These are phyloP conservation scores for Cucurbita argyrosperma DNA, from an alignment of 306 rosid species.

Conservation along the genomic window DNA sequence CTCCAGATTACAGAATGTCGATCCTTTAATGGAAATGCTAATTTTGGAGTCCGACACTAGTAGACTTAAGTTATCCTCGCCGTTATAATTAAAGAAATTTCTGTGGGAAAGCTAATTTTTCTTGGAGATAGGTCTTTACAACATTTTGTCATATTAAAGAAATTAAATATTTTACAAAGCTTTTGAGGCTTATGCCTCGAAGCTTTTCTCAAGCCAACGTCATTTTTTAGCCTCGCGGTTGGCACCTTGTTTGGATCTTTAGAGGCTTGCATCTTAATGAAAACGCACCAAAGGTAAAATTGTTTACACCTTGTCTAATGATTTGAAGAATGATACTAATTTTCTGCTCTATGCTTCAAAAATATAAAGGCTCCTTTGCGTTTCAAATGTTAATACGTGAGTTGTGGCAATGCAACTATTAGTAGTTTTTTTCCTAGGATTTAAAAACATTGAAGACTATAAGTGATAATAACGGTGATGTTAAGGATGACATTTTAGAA, in stretches of 20 bases:
- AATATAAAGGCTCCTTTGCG: not conserved
- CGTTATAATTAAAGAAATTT: not conserved
- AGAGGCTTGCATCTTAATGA: not conserved
- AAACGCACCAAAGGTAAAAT: not conserved
- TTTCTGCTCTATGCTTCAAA: not conserved
- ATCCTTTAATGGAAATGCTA: not conserved
- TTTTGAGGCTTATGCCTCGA: not conserved
- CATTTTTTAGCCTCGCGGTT: not conserved
- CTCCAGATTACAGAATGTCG: not conserved
- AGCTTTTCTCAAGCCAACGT: not conserved
- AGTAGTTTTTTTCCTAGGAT: not conserved
- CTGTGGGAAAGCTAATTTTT: not conserved
- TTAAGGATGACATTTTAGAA: not conserved
- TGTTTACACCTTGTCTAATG: not conserved
- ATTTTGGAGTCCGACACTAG: not conserved
- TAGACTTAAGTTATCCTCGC: not conserved
- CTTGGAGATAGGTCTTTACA: not conserved
- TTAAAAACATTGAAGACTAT: not conserved
- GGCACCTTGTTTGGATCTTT: not conserved
- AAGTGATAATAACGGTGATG: not conserved
- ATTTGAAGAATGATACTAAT: not conserved
- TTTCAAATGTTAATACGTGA: not conserved
- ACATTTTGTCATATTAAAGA: not conserved
- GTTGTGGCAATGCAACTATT: not conserved
- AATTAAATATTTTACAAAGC: not conserved